phyloP scores from a whole-genome alignment of 2,329 filamentous ascomycete genomes.

The Ascochyta clinopodiicola region DNA sequence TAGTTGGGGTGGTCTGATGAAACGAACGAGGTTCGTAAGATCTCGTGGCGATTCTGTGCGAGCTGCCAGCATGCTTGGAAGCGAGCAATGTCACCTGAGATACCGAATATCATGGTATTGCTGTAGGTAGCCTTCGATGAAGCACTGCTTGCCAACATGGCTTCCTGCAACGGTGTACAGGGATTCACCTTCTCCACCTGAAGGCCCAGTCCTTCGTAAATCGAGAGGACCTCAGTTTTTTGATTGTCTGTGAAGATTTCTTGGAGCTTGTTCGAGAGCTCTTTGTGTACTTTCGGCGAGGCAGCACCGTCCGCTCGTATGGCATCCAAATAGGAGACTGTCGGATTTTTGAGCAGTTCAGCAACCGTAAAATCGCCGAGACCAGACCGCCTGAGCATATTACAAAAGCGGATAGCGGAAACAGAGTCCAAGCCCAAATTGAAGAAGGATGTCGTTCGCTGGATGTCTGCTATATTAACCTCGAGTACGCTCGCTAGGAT shows the following conservation, averaged over 20 bases:
- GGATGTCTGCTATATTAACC: constrained; percentile 57
- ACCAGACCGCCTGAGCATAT: constrained; percentile 58
- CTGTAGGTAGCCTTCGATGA: constrained; percentile 65
- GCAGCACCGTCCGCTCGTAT: constrained; percentile 34
- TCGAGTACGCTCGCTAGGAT: constrained; percentile 61
- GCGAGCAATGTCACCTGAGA: constrained; percentile 58
- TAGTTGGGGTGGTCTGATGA: constrained; percentile 65
- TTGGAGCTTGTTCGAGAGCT: neutral
- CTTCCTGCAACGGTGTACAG: constrained; percentile 86
- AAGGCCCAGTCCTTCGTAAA: constrained; percentile 25
- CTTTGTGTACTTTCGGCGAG: neutral
- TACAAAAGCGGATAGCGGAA: constrained; percentile 75
- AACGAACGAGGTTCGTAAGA: constrained; percentile 78
- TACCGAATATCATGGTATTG: constrained; percentile 72
- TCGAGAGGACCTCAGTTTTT: constrained; percentile 20
- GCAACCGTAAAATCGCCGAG: constrained; percentile 68
- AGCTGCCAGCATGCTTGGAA: constrained; percentile 68
- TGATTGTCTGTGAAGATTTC: constrained; percentile 25
- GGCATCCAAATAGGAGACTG: constrained; percentile 63
- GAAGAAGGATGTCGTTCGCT: constrained; percentile 74
- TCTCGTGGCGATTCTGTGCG: constrained; percentile 72
- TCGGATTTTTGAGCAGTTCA: constrained; percentile 71
- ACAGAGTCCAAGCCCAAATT: constrained; percentile 85
- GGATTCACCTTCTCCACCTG: constrained; percentile 68
- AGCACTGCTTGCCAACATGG: constrained; percentile 73